phyloP scores from a whole-genome alignment of 805 yeast genomes.

The Cyberlindnera nakhonratchasimensis region DNA sequence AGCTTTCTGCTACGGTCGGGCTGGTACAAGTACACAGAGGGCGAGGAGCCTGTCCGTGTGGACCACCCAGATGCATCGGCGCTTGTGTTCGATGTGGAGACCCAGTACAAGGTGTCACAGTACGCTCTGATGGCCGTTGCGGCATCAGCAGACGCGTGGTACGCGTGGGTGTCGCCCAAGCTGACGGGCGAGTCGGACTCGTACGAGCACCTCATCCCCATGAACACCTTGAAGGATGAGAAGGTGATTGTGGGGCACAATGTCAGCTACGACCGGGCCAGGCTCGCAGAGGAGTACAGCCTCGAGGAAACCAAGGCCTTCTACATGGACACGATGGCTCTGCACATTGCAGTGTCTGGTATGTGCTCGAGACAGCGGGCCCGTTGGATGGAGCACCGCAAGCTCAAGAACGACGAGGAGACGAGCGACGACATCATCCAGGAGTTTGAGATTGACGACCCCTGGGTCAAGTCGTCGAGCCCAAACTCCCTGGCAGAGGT shows the following conservation, averaged over 20 bases:
- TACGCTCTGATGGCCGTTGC: constrained; percentile 84
- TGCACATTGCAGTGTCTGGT: constrained; percentile 88
- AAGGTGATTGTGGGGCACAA: constrained; percentile 85
- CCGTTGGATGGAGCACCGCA: constrained; percentile 61
- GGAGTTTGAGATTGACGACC: constrained; percentile 51
- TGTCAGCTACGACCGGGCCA: constrained; percentile 85
- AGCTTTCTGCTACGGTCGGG: constrained; percentile 65
- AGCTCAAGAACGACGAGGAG: constrained; percentile 25
- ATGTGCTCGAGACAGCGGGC: constrained; percentile 91
- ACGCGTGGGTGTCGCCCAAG: constrained; percentile 91
- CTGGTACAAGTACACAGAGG: constrained; percentile 70
- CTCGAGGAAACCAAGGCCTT: constrained; percentile 65
- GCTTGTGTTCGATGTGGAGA: constrained; percentile 87
- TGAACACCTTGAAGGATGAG: constrained; percentile 45
- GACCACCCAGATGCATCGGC: constrained; percentile 66
- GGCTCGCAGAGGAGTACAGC: constrained; percentile 79
- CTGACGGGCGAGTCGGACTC: constrained; percentile 48
- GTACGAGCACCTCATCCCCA: constrained; percentile 68
- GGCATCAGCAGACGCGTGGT: constrained; percentile 77
- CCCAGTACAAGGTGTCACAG: constrained; percentile 66
- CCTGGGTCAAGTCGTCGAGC: constrained; percentile 80
- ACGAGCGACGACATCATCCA: constrained; percentile 19
- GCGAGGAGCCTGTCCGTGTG: constrained; percentile 50
- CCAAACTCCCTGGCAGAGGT: constrained; percentile 79
- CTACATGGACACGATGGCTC: constrained; percentile 86